Percentiles rank a stretch among this genome's conserved stretches.
phyloP scores from a whole-genome alignment of 306 rosid genomes.

The Cicer judaicum region DNA sequence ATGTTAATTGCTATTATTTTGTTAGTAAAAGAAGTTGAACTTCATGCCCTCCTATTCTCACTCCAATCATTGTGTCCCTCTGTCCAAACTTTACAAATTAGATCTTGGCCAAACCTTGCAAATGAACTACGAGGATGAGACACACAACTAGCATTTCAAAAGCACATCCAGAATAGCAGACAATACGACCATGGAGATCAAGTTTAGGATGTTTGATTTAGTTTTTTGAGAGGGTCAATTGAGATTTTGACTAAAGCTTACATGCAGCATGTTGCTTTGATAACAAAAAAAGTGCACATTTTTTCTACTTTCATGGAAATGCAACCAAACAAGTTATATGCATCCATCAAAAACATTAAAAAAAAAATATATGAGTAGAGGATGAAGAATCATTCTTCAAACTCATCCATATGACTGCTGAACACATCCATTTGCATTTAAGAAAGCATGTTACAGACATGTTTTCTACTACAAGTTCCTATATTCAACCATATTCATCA shows the following conservation, averaged over 20 bases:
- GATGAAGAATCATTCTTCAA: background rate
- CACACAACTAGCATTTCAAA: background rate
- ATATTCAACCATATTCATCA: constrained; percentile 20
- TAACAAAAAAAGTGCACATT: background rate
- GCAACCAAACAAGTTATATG: background rate
- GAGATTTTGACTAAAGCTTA: background rate
- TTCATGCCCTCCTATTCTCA: too few species aligned
- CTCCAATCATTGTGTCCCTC: too few species aligned
- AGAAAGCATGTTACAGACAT: background rate
- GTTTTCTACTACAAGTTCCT: background rate
- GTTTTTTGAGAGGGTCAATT: background rate
- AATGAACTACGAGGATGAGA: background rate
- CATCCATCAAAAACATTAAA: background rate
- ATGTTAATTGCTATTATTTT: too few species aligned
- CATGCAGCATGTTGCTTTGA: background rate
- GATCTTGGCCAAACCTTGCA: background rate
- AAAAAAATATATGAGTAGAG: background rate
- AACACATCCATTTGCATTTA: constrained; percentile 14
- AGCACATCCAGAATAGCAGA: background rate
- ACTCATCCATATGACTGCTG: background rate
- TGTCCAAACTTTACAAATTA: background rate
- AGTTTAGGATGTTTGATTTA: background rate
- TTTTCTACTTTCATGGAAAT: background rate
- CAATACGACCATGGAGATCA: background rate
- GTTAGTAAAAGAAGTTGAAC: too few species aligned